phyloP scores from a whole-genome alignment of 169 alveolate genomes.

The Hepatocystis sp. region DNA sequence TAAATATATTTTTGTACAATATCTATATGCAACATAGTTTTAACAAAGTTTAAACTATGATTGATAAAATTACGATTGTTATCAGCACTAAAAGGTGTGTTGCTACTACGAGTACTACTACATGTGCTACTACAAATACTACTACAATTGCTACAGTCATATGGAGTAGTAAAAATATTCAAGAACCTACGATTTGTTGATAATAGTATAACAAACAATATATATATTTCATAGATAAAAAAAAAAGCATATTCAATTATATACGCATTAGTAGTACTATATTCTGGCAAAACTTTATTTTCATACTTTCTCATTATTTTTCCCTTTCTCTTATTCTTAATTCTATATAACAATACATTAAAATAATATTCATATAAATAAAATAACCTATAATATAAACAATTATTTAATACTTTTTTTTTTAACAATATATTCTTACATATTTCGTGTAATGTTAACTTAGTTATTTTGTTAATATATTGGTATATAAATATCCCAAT shows the following conservation, averaged over 20 bases:
- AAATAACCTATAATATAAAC: constrained; percentile 12
- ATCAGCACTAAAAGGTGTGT: too few species aligned
- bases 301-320: not conserved
- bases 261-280: not conserved
- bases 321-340: not conserved
- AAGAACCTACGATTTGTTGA: not conserved
- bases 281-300: too few species aligned
- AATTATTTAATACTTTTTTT: not conserved
- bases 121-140: too few species aligned
- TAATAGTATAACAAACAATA: not conserved
- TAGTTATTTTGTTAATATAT: constrained; percentile 14
- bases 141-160: too few species aligned
- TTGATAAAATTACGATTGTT: too few species aligned
- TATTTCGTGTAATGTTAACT: not conserved
- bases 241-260: constrained; percentile 7
- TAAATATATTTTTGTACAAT: too few species aligned
- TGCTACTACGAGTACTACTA: too few species aligned
- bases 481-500: constrained; percentile 18
- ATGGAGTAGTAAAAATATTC: too few species aligned
- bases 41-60: too few species aligned
- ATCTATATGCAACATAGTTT: too few species aligned
- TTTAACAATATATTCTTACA: not conserved
- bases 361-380: constrained; percentile 40
- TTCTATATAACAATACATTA: constrained; percentile 23
- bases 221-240: constrained; percentile 41